Base-by-base conservation (phyloP, 768 basidiomycete genomes). In the Suillus plorans region DNA sequence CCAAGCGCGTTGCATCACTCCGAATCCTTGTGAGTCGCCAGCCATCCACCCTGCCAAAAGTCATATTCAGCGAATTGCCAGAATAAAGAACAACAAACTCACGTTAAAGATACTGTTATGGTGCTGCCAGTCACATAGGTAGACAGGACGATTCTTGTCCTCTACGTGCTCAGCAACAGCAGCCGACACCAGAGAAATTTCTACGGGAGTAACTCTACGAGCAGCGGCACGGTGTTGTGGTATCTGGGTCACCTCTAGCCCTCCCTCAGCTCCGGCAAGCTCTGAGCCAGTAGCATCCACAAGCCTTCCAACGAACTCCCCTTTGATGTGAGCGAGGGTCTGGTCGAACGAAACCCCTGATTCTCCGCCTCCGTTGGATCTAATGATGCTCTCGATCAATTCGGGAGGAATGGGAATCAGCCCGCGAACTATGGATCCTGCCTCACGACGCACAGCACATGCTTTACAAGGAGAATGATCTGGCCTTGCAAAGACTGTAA, bases 401-500 rank as follows among this genome's bases (percentile, higher is more conserved):
- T 62, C 18, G 39, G 64, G n/a, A 3, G 72, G 68, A 18, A 74
- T 66, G 50, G 66, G 63, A 61, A 74, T 76, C 25, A 74, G 63
- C 6, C 75, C 73, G 34, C 68, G 69, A 37, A 76, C 41, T 3
- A 74, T 7, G 0, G 73, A 45, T 20, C 61, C 63, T 0, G 52
- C 55, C 8, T 60, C 62, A n/a, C 73, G 71, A 14, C 73, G 69
- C 9, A 42, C 14, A 18, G 63, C 66, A 55, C 73, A 76, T 22
- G 73, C 73, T 31, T 64, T 65, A 60, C 73, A 76, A 6, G 73
- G 67, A 0, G 74, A 69, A 41, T 60, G 61, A 60, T 68, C 66
- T 22, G 69, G 63, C n/a, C 73, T 67, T 22, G 70, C 58, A 36
- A 75, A 76, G 16, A 74, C 73, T 8, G 71, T 61, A 47, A 69